These are phyloP conservation scores for Aureobasidium sp. DNA, from an alignment of 2,329 filamentous ascomycete species.

Conservation along the genomic window DNA sequence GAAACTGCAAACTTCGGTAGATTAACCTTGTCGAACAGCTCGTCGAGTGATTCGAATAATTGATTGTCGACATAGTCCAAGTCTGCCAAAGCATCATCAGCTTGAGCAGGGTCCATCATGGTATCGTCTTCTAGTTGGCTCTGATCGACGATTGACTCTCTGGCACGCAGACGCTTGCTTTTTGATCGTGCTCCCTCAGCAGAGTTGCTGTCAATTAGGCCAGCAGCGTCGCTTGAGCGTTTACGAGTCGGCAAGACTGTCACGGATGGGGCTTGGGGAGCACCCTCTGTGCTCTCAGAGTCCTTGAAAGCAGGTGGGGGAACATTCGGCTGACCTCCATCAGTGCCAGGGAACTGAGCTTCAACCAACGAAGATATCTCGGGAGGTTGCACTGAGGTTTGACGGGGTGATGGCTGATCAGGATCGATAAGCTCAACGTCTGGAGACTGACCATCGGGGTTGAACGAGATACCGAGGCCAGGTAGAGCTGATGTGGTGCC, in stretches of 20 bases:
- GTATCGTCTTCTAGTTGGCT: slow-evolving; percentile 32
- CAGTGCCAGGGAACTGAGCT: slow-evolving; percentile 27
- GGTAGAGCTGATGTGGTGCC: slow-evolving; percentile 18
- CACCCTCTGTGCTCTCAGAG: background rate
- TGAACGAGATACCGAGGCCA: slow-evolving; percentile 23
- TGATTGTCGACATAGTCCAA: slow-evolving; percentile 10
- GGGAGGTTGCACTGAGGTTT: background rate
- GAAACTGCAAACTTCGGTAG: background rate
- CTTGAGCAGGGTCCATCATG: background rate
- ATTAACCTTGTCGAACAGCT: background rate
- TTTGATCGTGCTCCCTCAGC: slow-evolving; percentile 49
- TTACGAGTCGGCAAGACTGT: slow-evolving; percentile 44
- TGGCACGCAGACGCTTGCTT: slow-evolving; percentile 53
- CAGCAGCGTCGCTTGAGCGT: slow-evolving; percentile 52
- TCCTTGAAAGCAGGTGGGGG: background rate
- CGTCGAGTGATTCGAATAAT: slow-evolving; percentile 1
- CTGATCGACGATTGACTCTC: slow-evolving; percentile 43
- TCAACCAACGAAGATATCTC: background rate
- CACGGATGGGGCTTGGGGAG: background rate
- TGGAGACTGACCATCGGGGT: slow-evolving; percentile 11
- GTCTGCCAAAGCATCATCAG: slow-evolving; percentile 11
- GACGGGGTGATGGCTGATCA: slow-evolving; percentile 6
- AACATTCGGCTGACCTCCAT: slow-evolving; percentile 23
- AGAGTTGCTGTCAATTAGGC: slow-evolving; percentile 45
- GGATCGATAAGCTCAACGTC: background rate